Percentiles rank a stretch among this genome's conserved stretches.
Evolutionary conservation across 768 basidiomycete species (phyloP).

Genomic region (Austroboletus eburneus): DNA sequence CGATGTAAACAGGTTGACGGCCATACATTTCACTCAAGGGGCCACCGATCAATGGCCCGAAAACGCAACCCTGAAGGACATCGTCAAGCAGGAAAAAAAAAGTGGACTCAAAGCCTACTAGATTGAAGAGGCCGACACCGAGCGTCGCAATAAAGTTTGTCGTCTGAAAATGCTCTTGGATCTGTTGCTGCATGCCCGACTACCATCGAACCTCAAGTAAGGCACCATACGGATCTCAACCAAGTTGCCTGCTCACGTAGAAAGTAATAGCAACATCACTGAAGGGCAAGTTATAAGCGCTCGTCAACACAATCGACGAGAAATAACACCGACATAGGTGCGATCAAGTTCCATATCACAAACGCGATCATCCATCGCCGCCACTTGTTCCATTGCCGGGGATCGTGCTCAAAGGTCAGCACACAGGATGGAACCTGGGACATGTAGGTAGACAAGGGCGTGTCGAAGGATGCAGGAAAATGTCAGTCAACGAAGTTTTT

Average conservation of each 20-base stretch:
- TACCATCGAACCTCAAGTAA: conserved; percentile 8
- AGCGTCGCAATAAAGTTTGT: conserved; percentile 14
- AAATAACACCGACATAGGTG: not conserved
- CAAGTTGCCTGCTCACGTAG: conserved; percentile 8
- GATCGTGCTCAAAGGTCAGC: conserved; percentile 20
- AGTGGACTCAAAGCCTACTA: conserved; percentile 4
- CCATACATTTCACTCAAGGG: conserved; percentile 24
- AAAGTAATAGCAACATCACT: conserved; percentile 17
- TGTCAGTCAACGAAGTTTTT: conserved; percentile 2
- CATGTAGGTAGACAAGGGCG: conserved; percentile 12
- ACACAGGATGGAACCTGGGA: conserved; percentile 14
- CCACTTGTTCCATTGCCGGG: conserved; percentile 19
- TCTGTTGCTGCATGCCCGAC: conserved; percentile 21
- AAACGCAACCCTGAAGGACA: conserved; percentile 13
- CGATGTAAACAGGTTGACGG: conserved; percentile 19
- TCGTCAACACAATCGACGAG: conserved; percentile 1
- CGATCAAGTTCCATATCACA: not conserved
- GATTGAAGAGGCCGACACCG: conserved; percentile 21
- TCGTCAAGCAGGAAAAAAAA: not conserved
- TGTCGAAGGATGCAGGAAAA: not conserved
- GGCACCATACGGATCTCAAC: not conserved
- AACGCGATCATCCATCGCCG: conserved; percentile 9
- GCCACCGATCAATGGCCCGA: conserved; percentile 20
- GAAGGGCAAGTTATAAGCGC: conserved; percentile 3
- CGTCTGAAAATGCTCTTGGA: conserved; percentile 20